Evolutionary conservation across 345 rosid genomes (phyloP), one percentile per base, ranked within the genome.

Genomic region (Salix exigua): DNA sequence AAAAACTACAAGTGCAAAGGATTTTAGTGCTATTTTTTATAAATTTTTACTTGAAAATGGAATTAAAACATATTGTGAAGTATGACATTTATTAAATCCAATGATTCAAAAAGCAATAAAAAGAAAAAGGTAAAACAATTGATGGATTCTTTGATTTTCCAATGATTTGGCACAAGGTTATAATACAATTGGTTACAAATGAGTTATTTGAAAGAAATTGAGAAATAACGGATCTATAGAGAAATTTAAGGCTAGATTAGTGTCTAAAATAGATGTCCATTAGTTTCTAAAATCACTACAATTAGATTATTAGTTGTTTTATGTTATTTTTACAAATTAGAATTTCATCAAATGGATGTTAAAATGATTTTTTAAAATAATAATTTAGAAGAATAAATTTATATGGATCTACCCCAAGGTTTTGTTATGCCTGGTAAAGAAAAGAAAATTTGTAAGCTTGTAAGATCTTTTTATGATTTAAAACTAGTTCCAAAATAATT

Each of bases 211-310:
- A 18, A 68, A 18, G 23, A 68, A 68, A 58, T 2, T 51, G 10
- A 53, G 16, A 48, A 31, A 44, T 48, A 33, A 75, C 21, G 72
- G 66, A 1, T 66, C 30, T 26, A 42, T 66, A 5, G 37, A 75
- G 6, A 74, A 66, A 48, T 74, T 13, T 28, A 74, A 74, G 21
- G 60, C 71, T 28, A 65, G 61, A 10, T n/a, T 74, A 11, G 63
- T 46, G 14, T 42, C 31, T 1, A 74, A 74, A 28, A 28, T 28
- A 2, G 30, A 28, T 28, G 38, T 6, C 25, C 55, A 30, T 33
- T 33, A 9, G 33, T 38, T 2, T 10, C 69, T 23, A 73, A 28
- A 21, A 60, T 60, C 23, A 19, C 68, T 21, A 2, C 69, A 17
- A 73, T 73, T 35, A 37, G 76, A 23, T 7, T 37, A 10, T 38